Evolutionary conservation across 805 yeast genomes (phyloP), one percentile per base, ranked within the genome.

Genomic region (Priceomyces haplophilus): DNA sequence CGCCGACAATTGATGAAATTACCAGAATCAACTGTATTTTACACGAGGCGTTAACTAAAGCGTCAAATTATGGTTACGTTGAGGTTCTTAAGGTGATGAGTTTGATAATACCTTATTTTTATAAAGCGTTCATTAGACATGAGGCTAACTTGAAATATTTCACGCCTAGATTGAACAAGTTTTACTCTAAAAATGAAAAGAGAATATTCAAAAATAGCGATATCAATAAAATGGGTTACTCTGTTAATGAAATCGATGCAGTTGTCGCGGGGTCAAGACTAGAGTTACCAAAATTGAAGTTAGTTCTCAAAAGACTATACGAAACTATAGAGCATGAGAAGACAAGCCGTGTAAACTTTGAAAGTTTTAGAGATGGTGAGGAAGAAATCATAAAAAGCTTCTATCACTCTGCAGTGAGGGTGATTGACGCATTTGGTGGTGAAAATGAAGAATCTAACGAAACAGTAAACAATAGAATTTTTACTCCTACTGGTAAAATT

Each of bases 1-100:
- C 98, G 2, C 97, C 97, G 0, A 91, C 98, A 0, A 85, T 91
- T 15, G 97, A 91, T 62, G 98, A 91, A 65, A 82, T 91, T 13
- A 86, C 95, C 8, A 74, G 97, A 55, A 83, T 91, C 31, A 90
- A 90, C 57, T 87, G 96, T 56, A 81, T 91, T 3, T 79, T 88
- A 45, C 76, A 85, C 47, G 95, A 85, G 51, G 79, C 93, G 17
- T 64, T 91, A 42, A 78, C 79, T 44, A 62, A 75, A 12, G 91
- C 97, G 0, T 55, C 69, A 2, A 79, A 82, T 0, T 79, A 62
- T 56, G 97, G 97, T 2, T 77, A 84, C 39, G 73, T 76, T 40
- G 97, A 91, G 61, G 72, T 88, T 3, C 62, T 91, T 45, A 82
- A 79, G 47, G 96, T 91, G 0, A 78, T 95, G 56, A 93, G 89